Percentiles rank a stretch among this genome's conserved stretches.
phyloP scores from a whole-genome alignment of 2,329 filamentous ascomycete genomes.

The Daldinia sp. region DNA sequence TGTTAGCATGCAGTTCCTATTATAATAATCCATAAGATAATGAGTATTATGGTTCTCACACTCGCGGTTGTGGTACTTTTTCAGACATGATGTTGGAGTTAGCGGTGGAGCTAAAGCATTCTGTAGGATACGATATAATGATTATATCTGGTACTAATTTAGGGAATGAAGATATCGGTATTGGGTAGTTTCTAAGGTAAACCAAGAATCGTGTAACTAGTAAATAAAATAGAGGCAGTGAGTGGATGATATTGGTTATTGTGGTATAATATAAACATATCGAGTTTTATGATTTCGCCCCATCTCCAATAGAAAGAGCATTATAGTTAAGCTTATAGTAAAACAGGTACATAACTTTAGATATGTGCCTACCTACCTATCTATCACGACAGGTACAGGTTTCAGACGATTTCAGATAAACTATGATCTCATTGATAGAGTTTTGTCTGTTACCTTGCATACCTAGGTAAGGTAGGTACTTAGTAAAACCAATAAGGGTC shows the following conservation, averaged over 20 bases:
- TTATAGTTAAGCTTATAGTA: not conserved
- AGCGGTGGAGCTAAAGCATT: not conserved
- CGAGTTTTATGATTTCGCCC: not conserved
- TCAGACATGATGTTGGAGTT: not conserved
- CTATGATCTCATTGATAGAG: not conserved
- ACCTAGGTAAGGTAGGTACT: not conserved
- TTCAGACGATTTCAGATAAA: not conserved
- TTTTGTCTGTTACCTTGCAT: not conserved
- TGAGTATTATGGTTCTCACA: conserved; percentile 20
- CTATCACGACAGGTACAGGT: not conserved
- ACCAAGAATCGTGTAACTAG: not conserved
- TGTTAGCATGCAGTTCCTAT: conserved; percentile 10
- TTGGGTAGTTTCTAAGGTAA: not conserved
- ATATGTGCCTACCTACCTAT: too few species aligned
- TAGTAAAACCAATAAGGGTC: not conserved
- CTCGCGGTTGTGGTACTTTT: conserved; percentile 9
- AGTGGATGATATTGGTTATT: not conserved
- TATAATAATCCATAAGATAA: not conserved
- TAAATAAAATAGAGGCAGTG: not conserved
- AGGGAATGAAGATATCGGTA: not conserved
- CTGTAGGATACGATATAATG: not conserved
- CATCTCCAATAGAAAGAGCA: not conserved
- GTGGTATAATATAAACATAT: not conserved
- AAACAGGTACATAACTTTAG: not conserved
- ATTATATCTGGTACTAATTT: not conserved